Evolutionary conservation across 176 grass and related monocot genomes (phyloP).

Genomic region (Eragrostis nindensis): DNA sequence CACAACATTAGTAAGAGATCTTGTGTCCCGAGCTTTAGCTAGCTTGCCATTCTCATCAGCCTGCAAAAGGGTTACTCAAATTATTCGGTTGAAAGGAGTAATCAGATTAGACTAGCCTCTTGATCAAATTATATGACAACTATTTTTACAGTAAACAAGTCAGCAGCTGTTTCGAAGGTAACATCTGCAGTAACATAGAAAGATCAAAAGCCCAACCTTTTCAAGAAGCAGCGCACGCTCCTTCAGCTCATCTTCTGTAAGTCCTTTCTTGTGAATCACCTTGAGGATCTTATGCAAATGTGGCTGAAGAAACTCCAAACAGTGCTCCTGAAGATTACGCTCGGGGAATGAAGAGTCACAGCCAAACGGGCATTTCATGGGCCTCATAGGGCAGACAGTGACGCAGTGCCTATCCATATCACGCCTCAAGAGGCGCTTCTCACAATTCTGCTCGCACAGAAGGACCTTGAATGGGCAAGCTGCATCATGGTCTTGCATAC

Average conservation of each 20-base stretch:
- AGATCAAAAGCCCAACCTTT: slow-evolving; percentile 59
- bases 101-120: neutral
- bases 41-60: slow-evolving; percentile 54
- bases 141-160: neutral
- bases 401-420: slow-evolving; percentile 96
- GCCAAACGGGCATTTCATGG: slow-evolving; percentile 82
- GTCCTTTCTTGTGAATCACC: slow-evolving; percentile 65
- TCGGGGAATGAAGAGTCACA: slow-evolving; percentile 75
- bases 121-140: neutral
- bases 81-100: neutral
- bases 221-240: slow-evolving; percentile 57
- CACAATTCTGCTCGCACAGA: slow-evolving; percentile 74
- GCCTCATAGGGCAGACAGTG: slow-evolving; percentile 81
- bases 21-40: slow-evolving; percentile 55
- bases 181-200: neutral
- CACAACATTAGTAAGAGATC: slow-evolving; percentile 73
- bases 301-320: slow-evolving; percentile 53
- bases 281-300: slow-evolving; percentile 71
- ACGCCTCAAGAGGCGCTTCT: slow-evolving; percentile 57
- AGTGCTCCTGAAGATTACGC: slow-evolving; percentile 58
- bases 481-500: slow-evolving; percentile 59
- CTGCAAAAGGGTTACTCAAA: slow-evolving; percentile 34
- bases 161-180: neutral
- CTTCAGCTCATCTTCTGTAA: slow-evolving; percentile 56
- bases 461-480: slow-evolving; percentile 71